These are phyloP conservation scores for Mycena sp. DNA, from an alignment of 1,284 basidiomycete species.

Conservation along the genomic window DNA sequence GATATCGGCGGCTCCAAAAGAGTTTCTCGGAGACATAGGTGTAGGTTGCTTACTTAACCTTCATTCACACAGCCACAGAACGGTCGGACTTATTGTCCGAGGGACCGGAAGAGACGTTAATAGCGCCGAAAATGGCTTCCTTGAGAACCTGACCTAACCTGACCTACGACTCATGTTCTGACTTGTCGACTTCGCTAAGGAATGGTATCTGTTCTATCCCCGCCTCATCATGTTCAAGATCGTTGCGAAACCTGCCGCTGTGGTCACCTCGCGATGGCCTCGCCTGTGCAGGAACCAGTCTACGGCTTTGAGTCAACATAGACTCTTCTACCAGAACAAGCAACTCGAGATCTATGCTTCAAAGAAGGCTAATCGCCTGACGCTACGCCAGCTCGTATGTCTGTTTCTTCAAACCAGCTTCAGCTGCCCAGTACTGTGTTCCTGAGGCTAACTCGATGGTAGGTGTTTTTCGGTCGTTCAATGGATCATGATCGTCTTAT, in stretches of 20 bases:
- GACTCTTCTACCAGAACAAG: conserved; percentile 87
- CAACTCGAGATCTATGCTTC: conserved; percentile 86
- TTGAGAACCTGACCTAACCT: conserved; percentile 7
- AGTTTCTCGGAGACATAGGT: no score
- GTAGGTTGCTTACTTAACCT: no score
- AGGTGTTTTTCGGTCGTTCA: conserved; percentile 80
- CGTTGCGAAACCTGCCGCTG: conserved; percentile 5
- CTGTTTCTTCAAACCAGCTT: conserved; percentile 21
- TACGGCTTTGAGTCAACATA: conserved; percentile 48
- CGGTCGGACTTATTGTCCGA: conserved; percentile 13
- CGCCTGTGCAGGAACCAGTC: conserved; percentile 44
- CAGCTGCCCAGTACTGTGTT: no score
- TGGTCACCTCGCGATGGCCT: conserved; percentile 21
- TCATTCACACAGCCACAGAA: no score
- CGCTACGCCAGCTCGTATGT: conserved; percentile 83
- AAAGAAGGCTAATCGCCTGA: conserved; percentile 77
- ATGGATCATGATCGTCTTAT: conserved; percentile 81
- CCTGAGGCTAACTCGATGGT: background rate
- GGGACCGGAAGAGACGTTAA: background rate
- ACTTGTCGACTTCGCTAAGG: conserved; percentile 17
- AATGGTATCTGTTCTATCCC: conserved; percentile 13
- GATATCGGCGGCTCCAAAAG: no score
- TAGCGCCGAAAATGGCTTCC: background rate
- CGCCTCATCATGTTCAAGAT: conserved; percentile 24
- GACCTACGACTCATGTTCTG: background rate